Evolutionary conservation across 1,284 basidiomycete species (phyloP).

Genomic region (Leccinum variabile): DNA sequence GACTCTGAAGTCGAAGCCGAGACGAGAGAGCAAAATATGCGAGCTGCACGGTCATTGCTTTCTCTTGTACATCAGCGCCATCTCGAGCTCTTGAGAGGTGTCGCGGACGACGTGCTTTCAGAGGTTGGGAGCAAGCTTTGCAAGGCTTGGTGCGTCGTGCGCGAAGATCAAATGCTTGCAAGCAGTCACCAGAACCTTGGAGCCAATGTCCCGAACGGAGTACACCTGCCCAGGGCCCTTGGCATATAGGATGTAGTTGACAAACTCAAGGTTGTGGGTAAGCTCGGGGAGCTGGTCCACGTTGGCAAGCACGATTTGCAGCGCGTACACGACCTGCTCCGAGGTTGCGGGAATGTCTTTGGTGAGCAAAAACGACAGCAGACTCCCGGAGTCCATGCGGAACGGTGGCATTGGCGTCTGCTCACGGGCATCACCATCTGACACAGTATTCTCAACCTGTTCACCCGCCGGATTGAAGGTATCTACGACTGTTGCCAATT

Average conservation of each 20-base stretch:
- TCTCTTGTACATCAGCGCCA: constrained; percentile 54
- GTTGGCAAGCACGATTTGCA: constrained; percentile 6
- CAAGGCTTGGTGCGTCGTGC: neutral
- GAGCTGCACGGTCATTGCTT: constrained; percentile 37
- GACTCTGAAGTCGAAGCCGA: constrained; percentile 14
- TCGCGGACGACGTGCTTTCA: constrained; percentile 40
- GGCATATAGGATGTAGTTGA: constrained; percentile 10
- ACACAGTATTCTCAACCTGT: neutral
- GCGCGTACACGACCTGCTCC: constrained; percentile 4
- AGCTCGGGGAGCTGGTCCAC: constrained; percentile 3
- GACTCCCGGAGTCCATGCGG: constrained; percentile 4
- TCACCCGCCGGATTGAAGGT: neutral
- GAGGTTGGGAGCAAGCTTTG: constrained; percentile 25
- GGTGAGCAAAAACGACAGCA: constrained; percentile 8
- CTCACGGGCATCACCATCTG: neutral
- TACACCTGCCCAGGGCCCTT: constrained; percentile 5
- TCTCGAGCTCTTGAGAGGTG: constrained; percentile 45
- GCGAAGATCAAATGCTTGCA: neutral
- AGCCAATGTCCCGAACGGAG: constrained; percentile 3
- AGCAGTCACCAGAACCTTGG: constrained; percentile 1
- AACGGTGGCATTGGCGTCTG: neutral
- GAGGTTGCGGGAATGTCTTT: neutral
- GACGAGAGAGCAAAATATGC: constrained; percentile 14
- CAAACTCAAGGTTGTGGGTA: constrained; percentile 5
- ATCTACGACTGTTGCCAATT: constrained; percentile 3